A percentile compares a stretch with the other conserved stretches of the same genome.
These are phyloP conservation scores for Moricandia arvensis DNA, from an alignment of 345 rosid genomes.

Conservation along the genomic window DNA sequence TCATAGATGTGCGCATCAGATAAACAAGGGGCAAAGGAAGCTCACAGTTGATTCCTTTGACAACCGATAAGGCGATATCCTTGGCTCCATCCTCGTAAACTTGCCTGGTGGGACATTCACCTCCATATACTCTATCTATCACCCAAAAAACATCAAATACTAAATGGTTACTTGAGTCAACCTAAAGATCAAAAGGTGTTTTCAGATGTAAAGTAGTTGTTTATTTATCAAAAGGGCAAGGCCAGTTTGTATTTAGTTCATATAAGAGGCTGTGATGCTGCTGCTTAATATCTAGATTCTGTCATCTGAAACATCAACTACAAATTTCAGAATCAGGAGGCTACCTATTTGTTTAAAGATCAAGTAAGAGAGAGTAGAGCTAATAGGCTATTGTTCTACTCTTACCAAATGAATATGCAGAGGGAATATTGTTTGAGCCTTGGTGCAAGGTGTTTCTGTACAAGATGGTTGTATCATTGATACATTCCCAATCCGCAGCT, in stretches of 20 bases:
- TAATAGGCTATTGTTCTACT: background rate
- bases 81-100: slow-evolving; percentile 81
- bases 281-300: background rate
- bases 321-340: too few relatives aligned
- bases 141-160: background rate
- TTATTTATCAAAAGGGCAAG: background rate
- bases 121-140: slow-evolving; percentile 84
- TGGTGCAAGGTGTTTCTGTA: slow-evolving; percentile 92
- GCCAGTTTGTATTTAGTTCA: background rate
- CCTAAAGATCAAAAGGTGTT: background rate
- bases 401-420: slow-evolving; percentile 72
- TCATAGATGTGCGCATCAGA: background rate
- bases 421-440: slow-evolving; percentile 81
- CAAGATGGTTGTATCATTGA: slow-evolving; percentile 73
- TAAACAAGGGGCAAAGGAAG: slow-evolving; percentile 7
- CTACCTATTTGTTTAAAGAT: background rate
- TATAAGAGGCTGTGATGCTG: slow-evolving; percentile 1
- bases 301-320: too few relatives aligned
- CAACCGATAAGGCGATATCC: slow-evolving; percentile 83
- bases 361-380: background rate
- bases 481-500: slow-evolving; percentile 95
- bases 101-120: slow-evolving; percentile 73
- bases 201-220: too few relatives aligned
- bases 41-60: slow-evolving; percentile 90
- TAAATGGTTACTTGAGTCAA: background rate